Evolutionary conservation across 2,329 filamentous ascomycete genomes (phyloP).

Genomic region (Aspergillus puulaauensis): DNA sequence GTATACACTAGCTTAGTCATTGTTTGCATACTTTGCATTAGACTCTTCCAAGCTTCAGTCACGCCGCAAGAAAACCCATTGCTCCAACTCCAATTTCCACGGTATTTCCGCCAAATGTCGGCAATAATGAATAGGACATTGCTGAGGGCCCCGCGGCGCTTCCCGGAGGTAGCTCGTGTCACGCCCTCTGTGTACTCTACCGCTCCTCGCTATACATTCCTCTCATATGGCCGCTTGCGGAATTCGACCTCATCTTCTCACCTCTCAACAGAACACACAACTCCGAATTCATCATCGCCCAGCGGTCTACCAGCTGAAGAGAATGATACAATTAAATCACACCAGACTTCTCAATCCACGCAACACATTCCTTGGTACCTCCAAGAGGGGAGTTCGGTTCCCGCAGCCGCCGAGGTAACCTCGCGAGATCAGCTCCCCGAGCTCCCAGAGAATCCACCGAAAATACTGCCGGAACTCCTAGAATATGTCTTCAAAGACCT

Average conservation of each 20-base stretch:
- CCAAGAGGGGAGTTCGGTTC: conserved; percentile 59
- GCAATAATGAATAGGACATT: conserved; percentile 33
- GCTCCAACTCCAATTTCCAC: not conserved
- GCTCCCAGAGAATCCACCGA: conserved; percentile 68
- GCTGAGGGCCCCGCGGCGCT: conserved; percentile 30
- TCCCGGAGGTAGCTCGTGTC: conserved; percentile 28
- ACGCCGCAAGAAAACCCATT: not conserved
- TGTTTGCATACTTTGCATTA: conserved; percentile 8
- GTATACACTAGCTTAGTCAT: conserved; percentile 1
- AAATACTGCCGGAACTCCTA: conserved; percentile 69
- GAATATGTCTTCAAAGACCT: conserved; percentile 79
- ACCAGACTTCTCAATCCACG: conserved; percentile 8
- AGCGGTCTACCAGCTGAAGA: conserved; percentile 5
- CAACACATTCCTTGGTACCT: conserved; percentile 73
- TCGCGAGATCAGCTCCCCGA: conserved; percentile 60
- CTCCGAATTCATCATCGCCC: conserved; percentile 11
- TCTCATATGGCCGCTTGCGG: conserved; percentile 14
- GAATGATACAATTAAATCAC: not conserved
- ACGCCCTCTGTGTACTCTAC: conserved; percentile 29
- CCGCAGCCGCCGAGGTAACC: conserved; percentile 45
- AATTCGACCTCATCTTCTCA: conserved; percentile 23
- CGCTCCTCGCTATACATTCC: conserved; percentile 19
- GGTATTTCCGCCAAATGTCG: not conserved
- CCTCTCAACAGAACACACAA: conserved; percentile 25
- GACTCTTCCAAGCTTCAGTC: not conserved